These are phyloP conservation scores for Umbelopsis sp. DNA, from an alignment of 371 early-diverging fungal genomes.

Conservation along the genomic window DNA sequence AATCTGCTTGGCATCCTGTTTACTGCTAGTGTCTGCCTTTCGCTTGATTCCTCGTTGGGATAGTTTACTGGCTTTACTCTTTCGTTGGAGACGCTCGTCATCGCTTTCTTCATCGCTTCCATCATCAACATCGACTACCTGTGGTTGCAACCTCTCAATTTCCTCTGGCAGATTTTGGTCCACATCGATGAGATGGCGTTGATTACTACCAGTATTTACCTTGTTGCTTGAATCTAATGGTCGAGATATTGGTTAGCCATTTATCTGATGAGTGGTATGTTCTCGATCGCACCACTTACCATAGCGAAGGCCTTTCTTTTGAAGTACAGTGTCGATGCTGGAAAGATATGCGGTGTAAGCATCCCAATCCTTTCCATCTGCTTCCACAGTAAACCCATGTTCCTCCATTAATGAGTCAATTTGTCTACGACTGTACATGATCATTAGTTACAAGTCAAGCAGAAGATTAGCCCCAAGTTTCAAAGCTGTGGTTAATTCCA, in stretches of 20 bases:
- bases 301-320: constrained; percentile 51
- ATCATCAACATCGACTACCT: neutral
- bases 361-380: constrained; percentile 44
- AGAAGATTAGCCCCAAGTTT: too few species aligned
- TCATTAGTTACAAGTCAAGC: neutral
- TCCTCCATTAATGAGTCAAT: constrained; percentile 36
- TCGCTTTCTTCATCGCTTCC: neutral
- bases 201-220: neutral
- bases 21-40: neutral
- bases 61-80: neutral
- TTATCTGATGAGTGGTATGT: neutral
- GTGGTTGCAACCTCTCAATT: constrained; percentile 12
- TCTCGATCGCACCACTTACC: constrained; percentile 22
- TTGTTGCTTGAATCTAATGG: constrained; percentile 6
- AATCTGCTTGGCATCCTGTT: constrained; percentile 9
- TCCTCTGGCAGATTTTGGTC: neutral
- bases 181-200: neutral
- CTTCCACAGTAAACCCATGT: constrained; percentile 26
- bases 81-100: neutral
- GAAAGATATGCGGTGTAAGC: constrained; percentile 44
- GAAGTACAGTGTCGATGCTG: constrained; percentile 38
- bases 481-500: neutral
- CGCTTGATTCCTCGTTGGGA: constrained; percentile 6
- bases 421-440: constrained; percentile 36
- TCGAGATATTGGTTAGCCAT: neutral